Conservation (phyloP, 352 stramenopile genomes). For the Phytophthora foliorum region DNA sequence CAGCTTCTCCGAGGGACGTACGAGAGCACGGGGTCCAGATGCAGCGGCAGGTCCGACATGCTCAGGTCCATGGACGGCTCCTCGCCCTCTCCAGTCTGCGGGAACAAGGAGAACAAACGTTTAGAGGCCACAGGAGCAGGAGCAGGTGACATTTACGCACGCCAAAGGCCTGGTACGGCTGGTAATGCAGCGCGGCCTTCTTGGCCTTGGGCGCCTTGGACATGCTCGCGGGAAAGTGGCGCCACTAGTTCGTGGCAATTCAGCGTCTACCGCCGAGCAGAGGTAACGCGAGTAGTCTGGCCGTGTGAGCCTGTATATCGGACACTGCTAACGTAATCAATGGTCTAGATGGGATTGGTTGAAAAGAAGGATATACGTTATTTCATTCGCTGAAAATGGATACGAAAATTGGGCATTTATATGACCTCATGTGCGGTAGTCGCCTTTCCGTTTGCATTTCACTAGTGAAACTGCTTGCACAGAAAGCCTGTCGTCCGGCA, state of each 20-base stretch:
- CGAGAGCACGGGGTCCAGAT: conserved; percentile 80
- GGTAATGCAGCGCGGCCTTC: conserved; percentile 80
- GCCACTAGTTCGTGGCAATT: conserved; percentile 29
- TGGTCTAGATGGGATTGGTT: not conserved
- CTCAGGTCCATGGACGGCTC: conserved; percentile 57
- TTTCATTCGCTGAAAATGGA: conserved; percentile 9
- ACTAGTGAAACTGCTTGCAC: conserved; percentile 3
- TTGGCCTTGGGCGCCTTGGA: conserved; percentile 85
- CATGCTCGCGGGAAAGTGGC: conserved; percentile 44
- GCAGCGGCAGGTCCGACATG: conserved; percentile 58
- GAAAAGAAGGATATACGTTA: not conserved
- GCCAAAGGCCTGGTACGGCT: conserved; percentile 75
- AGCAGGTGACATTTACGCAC: no score
- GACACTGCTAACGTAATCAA: conserved; percentile 18
- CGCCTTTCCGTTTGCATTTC: not conserved
- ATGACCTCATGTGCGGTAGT: not conserved
- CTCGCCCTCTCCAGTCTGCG: conserved; percentile 36
- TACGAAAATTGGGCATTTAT: no score
- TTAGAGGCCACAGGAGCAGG: no score
- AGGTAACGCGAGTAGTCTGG: conserved; percentile 3
- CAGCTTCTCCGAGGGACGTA: conserved; percentile 32
- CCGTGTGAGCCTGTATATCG: not conserved
- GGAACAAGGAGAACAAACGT: no score
- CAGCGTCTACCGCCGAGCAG: conserved; percentile 34
- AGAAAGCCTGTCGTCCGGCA: conserved; percentile 8